Evolutionary conservation across 2,329 filamentous ascomycete species (phyloP).

Genomic region (Teratosphaeriaceae sp.): DNA sequence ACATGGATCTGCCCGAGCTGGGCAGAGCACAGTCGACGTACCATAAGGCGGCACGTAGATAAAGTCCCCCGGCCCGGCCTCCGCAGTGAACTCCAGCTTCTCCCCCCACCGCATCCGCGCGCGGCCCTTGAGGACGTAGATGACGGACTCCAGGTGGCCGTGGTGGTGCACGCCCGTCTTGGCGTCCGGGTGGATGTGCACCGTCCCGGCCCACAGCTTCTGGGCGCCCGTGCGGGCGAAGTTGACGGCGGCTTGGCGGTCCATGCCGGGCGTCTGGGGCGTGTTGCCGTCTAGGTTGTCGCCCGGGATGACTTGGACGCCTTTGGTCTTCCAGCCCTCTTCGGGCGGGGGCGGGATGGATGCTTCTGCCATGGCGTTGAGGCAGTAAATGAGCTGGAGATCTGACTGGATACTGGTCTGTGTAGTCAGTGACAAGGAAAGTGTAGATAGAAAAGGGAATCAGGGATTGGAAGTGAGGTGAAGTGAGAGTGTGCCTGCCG

Average conservation of each 20-base stretch:
- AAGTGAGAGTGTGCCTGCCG: too few species aligned
- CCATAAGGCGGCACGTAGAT: constrained; percentile 40
- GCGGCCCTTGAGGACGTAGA: constrained; percentile 40
- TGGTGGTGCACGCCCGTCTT: constrained; percentile 42
- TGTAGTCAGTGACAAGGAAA: too few species aligned
- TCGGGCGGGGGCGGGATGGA: constrained; percentile 14
- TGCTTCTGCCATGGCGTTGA: constrained; percentile 4
- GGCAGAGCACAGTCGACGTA: constrained; percentile 10
- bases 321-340: constrained; percentile 35
- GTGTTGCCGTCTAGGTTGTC: constrained; percentile 37
- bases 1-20: too few species aligned
- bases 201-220: constrained; percentile 42
- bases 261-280: constrained; percentile 35
- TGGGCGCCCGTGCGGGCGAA: constrained; percentile 38
- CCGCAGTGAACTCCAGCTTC: constrained; percentile 39
- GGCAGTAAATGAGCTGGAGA: too few species aligned
- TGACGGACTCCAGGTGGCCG: constrained; percentile 40
- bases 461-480: too few species aligned
- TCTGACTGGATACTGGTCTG: too few species aligned
- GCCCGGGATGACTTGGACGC: constrained; percentile 38
- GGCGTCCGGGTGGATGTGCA: constrained; percentile 38
- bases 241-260: constrained; percentile 39
- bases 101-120: constrained; percentile 43
- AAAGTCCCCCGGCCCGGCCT: constrained; percentile 41
- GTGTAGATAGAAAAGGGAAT: too few species aligned